phyloP scores from a whole-genome alignment of 805 yeast species.

The Hanseniaspora opuntiae region DNA sequence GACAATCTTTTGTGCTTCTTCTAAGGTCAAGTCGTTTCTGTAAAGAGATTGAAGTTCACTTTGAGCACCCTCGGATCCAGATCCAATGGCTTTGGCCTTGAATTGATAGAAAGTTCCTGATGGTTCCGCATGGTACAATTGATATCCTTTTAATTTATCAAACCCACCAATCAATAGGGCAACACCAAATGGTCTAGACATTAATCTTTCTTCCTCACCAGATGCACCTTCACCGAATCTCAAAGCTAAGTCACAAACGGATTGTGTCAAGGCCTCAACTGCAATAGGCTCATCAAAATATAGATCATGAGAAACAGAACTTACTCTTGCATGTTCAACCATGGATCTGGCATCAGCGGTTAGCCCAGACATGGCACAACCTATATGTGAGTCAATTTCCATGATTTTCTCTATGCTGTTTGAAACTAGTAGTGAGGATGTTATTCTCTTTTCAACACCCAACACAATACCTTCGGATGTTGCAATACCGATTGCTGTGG shows the following conservation, averaged over 20 bases:
- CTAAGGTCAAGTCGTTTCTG: slow-evolving; percentile 77
- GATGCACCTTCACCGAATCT: slow-evolving; percentile 95
- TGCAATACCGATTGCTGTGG: slow-evolving; percentile 93
- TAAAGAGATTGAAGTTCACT: slow-evolving; percentile 93
- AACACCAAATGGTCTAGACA: slow-evolving; percentile 99
- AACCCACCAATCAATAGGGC: slow-evolving; percentile 90
- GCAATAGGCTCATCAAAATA: slow-evolving; percentile 86
- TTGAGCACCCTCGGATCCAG: slow-evolving; percentile 98
- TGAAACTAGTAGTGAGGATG: slow-evolving; percentile 79
- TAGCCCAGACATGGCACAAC: slow-evolving; percentile 97
- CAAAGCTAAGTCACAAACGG: slow-evolving; percentile 91
- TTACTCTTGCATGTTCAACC: slow-evolving; percentile 95
- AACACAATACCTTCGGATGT: slow-evolving; percentile 91
- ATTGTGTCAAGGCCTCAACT: slow-evolving; percentile 87
- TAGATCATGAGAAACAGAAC: slow-evolving; percentile 72
- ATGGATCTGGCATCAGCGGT: slow-evolving; percentile 97
- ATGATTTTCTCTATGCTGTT: slow-evolving; percentile 91
- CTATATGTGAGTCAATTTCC: slow-evolving; percentile 85
- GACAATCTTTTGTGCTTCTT: slow-evolving; percentile 83
- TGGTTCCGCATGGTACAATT: slow-evolving; percentile 96
- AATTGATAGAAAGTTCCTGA: slow-evolving; percentile 95
- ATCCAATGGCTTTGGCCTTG: slow-evolving; percentile 97
- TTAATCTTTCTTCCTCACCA: slow-evolving; percentile 64
- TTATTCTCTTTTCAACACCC: slow-evolving; percentile 94
- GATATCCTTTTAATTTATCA: slow-evolving; percentile 88